Evolutionary conservation across 768 basidiomycete genomes (phyloP).

Genomic region (Tylopilus vinaceipallidus): DNA sequence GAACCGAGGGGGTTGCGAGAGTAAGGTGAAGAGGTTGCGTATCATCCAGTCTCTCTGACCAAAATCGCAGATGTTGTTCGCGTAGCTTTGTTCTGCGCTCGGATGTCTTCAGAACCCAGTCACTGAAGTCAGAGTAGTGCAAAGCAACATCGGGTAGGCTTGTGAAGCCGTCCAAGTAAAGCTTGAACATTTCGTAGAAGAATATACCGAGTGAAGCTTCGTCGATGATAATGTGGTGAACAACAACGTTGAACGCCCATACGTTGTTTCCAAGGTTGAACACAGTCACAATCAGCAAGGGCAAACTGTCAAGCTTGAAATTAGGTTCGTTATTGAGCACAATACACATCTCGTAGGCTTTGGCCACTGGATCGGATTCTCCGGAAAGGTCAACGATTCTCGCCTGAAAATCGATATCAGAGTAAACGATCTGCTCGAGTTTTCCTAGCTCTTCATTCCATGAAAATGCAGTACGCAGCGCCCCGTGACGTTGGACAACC

Average conservation of each 20-base stretch:
- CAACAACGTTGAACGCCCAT: slow-evolving; percentile 31
- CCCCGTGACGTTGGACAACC: slow-evolving; percentile 30
- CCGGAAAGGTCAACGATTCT: slow-evolving; percentile 26
- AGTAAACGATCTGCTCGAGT: slow-evolving; percentile 31
- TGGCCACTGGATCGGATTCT: slow-evolving; percentile 23
- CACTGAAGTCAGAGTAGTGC: slow-evolving; percentile 22
- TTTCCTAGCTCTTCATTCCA: slow-evolving; percentile 31
- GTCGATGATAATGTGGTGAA: slow-evolving; percentile 33
- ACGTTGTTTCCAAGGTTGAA: slow-evolving; percentile 19
- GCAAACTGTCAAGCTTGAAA: slow-evolving; percentile 26
- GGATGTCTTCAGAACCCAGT: slow-evolving; percentile 28
- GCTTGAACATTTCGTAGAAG: slow-evolving; percentile 30
- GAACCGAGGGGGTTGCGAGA: slow-evolving; percentile 26
- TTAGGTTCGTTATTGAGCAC: slow-evolving; percentile 22
- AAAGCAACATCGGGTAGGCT: slow-evolving; percentile 24
- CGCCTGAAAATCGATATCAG: slow-evolving; percentile 24
- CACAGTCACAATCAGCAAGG: slow-evolving; percentile 26
- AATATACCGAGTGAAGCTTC: slow-evolving; percentile 30
- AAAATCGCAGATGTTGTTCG: slow-evolving; percentile 25
- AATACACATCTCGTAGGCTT: slow-evolving; percentile 32
- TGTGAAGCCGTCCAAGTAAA: slow-evolving; percentile 27
- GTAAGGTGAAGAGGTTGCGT: slow-evolving; percentile 20
- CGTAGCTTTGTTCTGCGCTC: slow-evolving; percentile 28
- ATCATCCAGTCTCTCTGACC: slow-evolving; percentile 19
- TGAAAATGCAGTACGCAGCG: slow-evolving; percentile 27